Evolutionary conservation across 257 asterid species (phyloP).

Genomic region (Thymus mandschuricus): DNA sequence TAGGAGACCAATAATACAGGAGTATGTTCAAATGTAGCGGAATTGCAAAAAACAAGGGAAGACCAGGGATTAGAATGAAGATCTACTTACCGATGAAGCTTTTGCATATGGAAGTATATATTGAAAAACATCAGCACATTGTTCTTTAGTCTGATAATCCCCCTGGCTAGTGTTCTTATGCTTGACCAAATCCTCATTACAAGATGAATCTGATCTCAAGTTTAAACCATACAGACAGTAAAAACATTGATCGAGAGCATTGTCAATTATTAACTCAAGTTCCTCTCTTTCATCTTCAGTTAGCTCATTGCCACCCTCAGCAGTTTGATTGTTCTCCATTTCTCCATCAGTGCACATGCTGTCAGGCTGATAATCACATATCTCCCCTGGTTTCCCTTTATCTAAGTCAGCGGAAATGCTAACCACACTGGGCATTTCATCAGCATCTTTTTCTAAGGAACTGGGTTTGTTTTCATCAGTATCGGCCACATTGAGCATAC

Average conservation of each 20-base stretch:
- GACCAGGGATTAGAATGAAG: constrained; percentile 10
- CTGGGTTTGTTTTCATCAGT: constrained; percentile 40
- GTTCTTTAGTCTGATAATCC: constrained; percentile 98
- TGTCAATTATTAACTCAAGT: constrained; percentile 84
- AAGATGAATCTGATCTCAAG: constrained; percentile 88
- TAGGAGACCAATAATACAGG: constrained; percentile 13
- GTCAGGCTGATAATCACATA: constrained; percentile 44
- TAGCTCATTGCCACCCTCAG: constrained; percentile 52
- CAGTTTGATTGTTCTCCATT: constrained; percentile 40
- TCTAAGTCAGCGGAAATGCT: constrained; percentile 41
- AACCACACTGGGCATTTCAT: constrained; percentile 46
- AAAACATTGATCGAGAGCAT: constrained; percentile 93
- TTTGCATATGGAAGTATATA: constrained; percentile 92
- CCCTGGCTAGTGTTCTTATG: constrained; percentile 96
- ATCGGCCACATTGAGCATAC: constrained; percentile 47
- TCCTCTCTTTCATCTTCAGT: constrained; percentile 88
- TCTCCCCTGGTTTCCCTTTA: constrained; percentile 43
- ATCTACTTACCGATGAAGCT: constrained; percentile 87
- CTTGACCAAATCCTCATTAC: constrained; percentile 80
- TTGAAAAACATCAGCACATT: constrained; percentile 95
- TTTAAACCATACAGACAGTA: constrained; percentile 93
- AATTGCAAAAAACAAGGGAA: constrained; percentile 20
- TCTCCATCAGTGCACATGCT: constrained; percentile 40
- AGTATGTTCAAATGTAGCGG: constrained; percentile 19
- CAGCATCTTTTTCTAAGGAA: constrained; percentile 37